Evolutionary conservation across 768 basidiomycete genomes (phyloP), one percentile per base, ranked within the genome.

Genomic region (Pleurotus pulmonarius): DNA sequence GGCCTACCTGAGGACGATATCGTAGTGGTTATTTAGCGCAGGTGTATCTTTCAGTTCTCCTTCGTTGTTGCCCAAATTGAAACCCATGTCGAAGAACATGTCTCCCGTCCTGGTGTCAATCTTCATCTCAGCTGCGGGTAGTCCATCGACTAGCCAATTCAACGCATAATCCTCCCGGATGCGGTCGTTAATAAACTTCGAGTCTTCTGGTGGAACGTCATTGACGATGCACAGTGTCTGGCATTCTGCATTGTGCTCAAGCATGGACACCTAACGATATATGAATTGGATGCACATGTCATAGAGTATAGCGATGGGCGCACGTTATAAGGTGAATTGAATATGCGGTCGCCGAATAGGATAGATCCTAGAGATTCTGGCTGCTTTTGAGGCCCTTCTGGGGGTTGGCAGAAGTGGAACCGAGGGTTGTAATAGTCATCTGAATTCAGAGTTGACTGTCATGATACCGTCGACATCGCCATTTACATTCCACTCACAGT

Each of bases 261-360:
- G 71, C 91, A 97, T 94, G 68, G 82, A 79, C 55, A 97, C 85
- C 87, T 94, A 62, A 62, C 29, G 20, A 49, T 43, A 46, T n/a
- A 49, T 53, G 48, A 12, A 40, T 39, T 44, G 47, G 46, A 51
- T 65, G 46, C 52, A 63, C 16, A 34, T 12, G 53, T 13, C 22
- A 48, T 20, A 15, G 25, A 8, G 34, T 24, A 9, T n/a, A 55
- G 24, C 34, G 18, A n/a, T 20, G 7, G 56, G 74, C 87, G 55
- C 59, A 93, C 90, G 61, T 94, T 83, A 65, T 93, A 98, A 2
- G 88, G 90, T 3, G 92, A 92, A 65, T 88, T 86, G 70, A 94
- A 92, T 63, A 98, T 93, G 60, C 96, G 81, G 75, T 98, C 96
- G 13, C 96, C 96, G 62, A 97, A 97, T n/a, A 98, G 75, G 63